Percentiles rank a stretch among this genome's conserved stretches.
phyloP scores from a whole-genome alignment of 345 rosid species.

The Alliaria petiolata region DNA sequence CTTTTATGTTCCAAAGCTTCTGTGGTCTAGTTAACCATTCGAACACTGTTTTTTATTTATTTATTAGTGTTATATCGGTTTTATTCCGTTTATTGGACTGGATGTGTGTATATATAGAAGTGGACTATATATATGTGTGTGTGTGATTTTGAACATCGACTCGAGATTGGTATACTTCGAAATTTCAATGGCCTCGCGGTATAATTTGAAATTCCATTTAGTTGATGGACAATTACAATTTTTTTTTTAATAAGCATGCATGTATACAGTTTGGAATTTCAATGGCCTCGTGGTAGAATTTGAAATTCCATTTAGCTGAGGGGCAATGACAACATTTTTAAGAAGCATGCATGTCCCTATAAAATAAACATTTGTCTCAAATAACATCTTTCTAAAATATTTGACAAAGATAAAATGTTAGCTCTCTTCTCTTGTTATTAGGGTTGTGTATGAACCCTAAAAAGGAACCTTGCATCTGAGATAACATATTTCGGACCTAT shows the following conservation, averaged over 20 bases:
- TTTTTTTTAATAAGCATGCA: no score
- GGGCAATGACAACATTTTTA: background rate
- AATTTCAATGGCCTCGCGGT: no score
- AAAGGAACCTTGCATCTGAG: background rate
- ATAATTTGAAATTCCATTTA: no score
- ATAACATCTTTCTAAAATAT: no score
- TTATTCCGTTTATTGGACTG: background rate
- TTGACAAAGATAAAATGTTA: background rate
- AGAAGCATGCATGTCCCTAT: no score
- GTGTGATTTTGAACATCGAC: background rate
- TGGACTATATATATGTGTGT: background rate
- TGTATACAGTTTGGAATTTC: no score
- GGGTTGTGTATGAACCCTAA: constrained; percentile 23
- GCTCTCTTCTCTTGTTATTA: background rate
- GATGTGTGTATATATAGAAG: background rate
- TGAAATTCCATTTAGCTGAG: background rate
- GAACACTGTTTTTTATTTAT: background rate
- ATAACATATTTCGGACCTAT: no score
- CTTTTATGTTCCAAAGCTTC: constrained; percentile 16
- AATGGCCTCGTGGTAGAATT: background rate
- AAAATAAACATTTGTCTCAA: background rate
- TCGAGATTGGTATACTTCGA: background rate
- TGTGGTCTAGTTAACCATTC: background rate
- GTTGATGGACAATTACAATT: no score
- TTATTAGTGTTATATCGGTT: background rate